Conservation (phyloP, 257 asterid genomes). For the Fraxinus cuspidata region DNA sequence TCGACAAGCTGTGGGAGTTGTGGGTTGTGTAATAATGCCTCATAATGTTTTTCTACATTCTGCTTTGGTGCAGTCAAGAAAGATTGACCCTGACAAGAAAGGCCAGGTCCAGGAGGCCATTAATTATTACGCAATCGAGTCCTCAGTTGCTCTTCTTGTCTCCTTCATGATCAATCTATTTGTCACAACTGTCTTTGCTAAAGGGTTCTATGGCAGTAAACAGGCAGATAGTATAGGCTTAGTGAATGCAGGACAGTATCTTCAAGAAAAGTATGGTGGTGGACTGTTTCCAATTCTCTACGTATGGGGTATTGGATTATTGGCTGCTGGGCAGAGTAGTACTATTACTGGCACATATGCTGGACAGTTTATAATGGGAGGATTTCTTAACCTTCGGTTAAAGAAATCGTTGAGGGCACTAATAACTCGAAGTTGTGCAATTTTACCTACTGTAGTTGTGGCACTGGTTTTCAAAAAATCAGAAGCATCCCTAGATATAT, state of each 20-base stretch:
- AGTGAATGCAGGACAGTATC: conserved; percentile 91
- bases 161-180: conserved; percentile 89
- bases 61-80: conserved; percentile 91
- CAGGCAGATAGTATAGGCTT: conserved; percentile 81
- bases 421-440: conserved; percentile 96
- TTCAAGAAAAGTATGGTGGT: conserved; percentile 91
- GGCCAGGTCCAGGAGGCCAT: conserved; percentile 88
- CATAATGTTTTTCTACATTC: conserved; percentile 96
- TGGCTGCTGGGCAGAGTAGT: conserved; percentile 99
- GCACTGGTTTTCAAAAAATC: conserved; percentile 88
- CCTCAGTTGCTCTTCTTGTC: conserved; percentile 78
- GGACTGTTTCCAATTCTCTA: conserved; percentile 89
- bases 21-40: conserved; percentile 99
- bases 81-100: conserved; percentile 72
- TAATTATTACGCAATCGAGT: conserved; percentile 79
- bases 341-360: conserved; percentile 97
- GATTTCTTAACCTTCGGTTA: conserved; percentile 83
- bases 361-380: conserved; percentile 99
- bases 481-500: conserved; percentile 76
- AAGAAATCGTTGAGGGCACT: conserved; percentile 89
- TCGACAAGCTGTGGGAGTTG: conserved; percentile 97
- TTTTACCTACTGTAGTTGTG: conserved; percentile 86
- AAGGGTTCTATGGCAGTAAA: conserved; percentile 82
- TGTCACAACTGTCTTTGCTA: conserved; percentile 92
- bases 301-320: conserved; percentile 94